These are phyloP conservation scores for Kodamaea hsintzibuensis DNA, from an alignment of 805 yeast genomes.

Conservation along the genomic window DNA sequence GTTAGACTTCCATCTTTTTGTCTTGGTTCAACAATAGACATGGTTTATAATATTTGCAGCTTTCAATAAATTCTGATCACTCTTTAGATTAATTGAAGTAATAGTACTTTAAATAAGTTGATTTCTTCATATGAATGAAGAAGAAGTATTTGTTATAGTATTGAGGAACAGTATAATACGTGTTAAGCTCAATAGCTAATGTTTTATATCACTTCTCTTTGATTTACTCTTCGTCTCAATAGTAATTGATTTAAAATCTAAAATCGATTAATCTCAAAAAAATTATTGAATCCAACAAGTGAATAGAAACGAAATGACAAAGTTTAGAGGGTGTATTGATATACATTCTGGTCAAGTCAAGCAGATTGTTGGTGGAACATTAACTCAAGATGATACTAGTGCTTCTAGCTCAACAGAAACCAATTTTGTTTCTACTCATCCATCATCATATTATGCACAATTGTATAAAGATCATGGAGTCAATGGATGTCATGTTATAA, in stretches of 20 bases:
- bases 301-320: constrained; percentile 60
- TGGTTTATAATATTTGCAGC: not conserved
- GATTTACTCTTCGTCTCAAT: not conserved
- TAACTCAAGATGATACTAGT: constrained; percentile 54
- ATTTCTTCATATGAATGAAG: not conserved
- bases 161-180: too few species aligned
- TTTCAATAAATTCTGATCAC: not conserved
- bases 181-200: too few species aligned
- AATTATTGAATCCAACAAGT: not conserved
- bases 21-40: not conserved
- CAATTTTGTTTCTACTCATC: constrained; percentile 75
- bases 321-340: constrained; percentile 92
- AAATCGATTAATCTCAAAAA: not conserved
- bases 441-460: constrained; percentile 73
- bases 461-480: constrained; percentile 63
- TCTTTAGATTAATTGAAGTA: not conserved
- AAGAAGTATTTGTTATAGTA: not conserved
- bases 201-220: not conserved
- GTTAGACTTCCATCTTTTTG: not conserved
- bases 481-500: constrained; percentile 87
- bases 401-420: constrained; percentile 33
- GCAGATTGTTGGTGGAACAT: constrained; percentile 94
- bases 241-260: too few species aligned
- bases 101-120: not conserved
- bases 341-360: constrained; percentile 94